Evolutionary conservation across 257 asterid species (phyloP), one percentile per base, ranked within the genome.

Genomic region (Lycium ferocissimum): DNA sequence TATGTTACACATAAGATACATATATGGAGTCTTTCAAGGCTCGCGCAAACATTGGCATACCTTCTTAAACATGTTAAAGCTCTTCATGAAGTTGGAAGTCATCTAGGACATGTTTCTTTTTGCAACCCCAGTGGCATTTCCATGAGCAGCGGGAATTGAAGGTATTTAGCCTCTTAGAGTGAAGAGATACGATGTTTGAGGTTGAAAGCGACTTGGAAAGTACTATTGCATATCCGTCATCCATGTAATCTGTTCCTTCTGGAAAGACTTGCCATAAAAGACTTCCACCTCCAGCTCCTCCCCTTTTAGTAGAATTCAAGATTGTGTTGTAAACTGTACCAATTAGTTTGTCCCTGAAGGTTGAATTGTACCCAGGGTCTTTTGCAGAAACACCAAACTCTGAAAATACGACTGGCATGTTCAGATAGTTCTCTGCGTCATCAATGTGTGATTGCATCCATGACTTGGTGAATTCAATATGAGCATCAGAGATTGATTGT

Each of bases 391-490:
- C 96, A 5, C 99, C 98, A 45, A 93, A 96, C 89, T 96, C 99
- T 0, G 92, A 71, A 82, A 96, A 94, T 83, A 96, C 86, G 4
- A 96, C 95, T 6, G 98, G 99, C 99, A 96, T 96, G 35, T 88
- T 89, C 5, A 94, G 92, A 88, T 57, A 86, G 83, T 83, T 88
- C 83, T 96, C 98, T 0, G 98, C 93, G 61, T 94, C 99, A 2
- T 96, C 97, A 1, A 93, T 93, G 91, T 96, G 99, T 14, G 97
- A 87, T 89, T 95, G 97, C 92, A 92, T 92, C 99, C 99, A 96
- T 17, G 97, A 91, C 84, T 89, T 93, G 84, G 97, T 94, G 94
- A 94, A 96, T 78, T 89, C 90, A 0, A 95, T 43, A 62, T 96
- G 99, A 43, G 89, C 88, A n/a, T 89, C 91, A 58, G 97, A 88